Evolutionary conservation across 805 yeast species (phyloP), one percentile per base, ranked within the genome.

Genomic region (Saccharomycopsis amapae): DNA sequence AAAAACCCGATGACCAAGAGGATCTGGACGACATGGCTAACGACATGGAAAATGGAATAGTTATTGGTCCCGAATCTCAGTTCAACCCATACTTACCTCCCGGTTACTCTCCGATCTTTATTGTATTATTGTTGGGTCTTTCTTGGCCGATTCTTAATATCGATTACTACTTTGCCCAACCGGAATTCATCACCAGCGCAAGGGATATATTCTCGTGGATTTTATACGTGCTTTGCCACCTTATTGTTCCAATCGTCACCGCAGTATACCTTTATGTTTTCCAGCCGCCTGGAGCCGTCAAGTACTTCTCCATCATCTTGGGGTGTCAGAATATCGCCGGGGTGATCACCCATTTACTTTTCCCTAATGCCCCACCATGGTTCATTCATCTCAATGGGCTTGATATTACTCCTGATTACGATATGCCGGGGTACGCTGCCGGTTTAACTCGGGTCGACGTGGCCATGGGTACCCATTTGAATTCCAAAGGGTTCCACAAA

Each of bases 321-420:
- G 87, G 88, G 1, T 42, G 68, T 9, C 85, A 79, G 57, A 81
- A 79, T 54, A 67, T 79, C 10, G 60, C 67, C 1, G 83, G 85
- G 20, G 79, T 79, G 0, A 33, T 69, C 32, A 81, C 85, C 2
- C 86, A 80, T 58, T 57, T 81, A 31, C 40, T 70, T 4, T 67
- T 79, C 58, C 89, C 89, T 22, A 79, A 76, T 57, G 84, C 86
- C 1, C 84, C 88, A 1, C 88, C 88, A 2, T 78, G 86, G 81
- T 81, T 79, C 58, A 74, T 78, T 39, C 79, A 75, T 56, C 50
- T 76, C 50, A 71, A 81, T 53, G 85, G 86, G 3, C 70, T 72
- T 19, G 73, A 76, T 51, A 69, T 57, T 46, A 64, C 58, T 7
- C 81, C 83, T 1, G 67, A 71, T 50, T 81, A 81, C 58, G 75